Percentiles rank a stretch among this genome's conserved stretches.
These are phyloP conservation scores for Lathyrus sativus DNA, from an alignment of 306 rosid genomes.

Conservation along the genomic window DNA sequence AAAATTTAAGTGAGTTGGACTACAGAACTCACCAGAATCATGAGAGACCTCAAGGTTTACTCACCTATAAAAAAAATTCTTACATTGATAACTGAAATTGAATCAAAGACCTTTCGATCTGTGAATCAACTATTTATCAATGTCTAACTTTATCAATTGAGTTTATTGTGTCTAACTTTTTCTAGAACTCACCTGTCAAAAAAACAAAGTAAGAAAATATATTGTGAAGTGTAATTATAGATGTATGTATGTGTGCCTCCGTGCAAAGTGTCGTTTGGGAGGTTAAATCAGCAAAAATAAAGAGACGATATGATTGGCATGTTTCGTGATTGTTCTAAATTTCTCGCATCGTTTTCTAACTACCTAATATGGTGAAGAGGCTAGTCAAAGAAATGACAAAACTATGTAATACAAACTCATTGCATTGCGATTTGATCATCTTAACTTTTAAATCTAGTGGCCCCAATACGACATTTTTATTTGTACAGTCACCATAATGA, in stretches of 20 bases:
- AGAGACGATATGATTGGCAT: constrained; percentile 40
- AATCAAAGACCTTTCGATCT: no score
- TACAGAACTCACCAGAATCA: no score
- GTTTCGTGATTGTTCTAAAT: constrained; percentile 56
- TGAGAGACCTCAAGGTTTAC: no score
- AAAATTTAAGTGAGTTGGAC: no score
- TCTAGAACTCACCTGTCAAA: no score
- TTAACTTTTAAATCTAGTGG: constrained; percentile 49
- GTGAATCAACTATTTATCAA: no score
- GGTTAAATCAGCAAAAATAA: constrained; percentile 43
- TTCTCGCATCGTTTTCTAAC: constrained; percentile 51
- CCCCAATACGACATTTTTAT: constrained; percentile 41
- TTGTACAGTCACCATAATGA: constrained; percentile 50
- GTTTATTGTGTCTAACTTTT: no score
- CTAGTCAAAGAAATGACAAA: constrained; percentile 50
- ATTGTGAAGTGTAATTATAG: constrained; percentile 25
- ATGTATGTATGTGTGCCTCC: constrained; percentile 20
- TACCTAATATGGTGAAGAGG: constrained; percentile 47
- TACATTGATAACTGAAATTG: no score
- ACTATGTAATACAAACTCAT: constrained; percentile 41
- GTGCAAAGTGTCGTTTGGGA: constrained; percentile 49
- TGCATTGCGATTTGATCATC: constrained; percentile 36
- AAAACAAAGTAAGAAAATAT: not conserved
- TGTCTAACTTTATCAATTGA: no score
- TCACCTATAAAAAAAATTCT: no score